Percentiles rank a stretch among this genome's conserved stretches.
Conservation (phyloP, 495 filamentous ascomycete genomes). For the Amphirosellinia nigrospora region DNA sequence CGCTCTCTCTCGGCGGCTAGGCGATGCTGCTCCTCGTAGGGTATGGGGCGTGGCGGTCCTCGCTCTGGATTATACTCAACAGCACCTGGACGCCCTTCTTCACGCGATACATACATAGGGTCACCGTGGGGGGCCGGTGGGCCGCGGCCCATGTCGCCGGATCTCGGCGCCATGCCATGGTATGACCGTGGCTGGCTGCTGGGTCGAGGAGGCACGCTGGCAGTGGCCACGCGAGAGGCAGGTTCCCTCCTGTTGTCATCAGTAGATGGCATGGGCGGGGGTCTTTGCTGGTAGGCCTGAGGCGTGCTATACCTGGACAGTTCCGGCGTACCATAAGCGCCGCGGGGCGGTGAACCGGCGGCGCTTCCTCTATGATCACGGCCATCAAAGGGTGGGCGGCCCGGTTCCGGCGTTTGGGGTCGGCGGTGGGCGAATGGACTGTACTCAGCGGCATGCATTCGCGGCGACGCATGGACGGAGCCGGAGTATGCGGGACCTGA, state of each 20-base stretch:
- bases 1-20: conserved; percentile 37
- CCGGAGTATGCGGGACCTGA: conserved; percentile 51
- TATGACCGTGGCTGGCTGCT: conserved; percentile 59
- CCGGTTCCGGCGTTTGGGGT: conserved; percentile 77
- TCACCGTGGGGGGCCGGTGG: conserved; percentile 44
- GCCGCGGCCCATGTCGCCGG: conserved; percentile 46
- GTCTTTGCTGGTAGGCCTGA: conserved; percentile 51
- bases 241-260: conserved; percentile 50
- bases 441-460: conserved; percentile 62
- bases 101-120: conserved; percentile 47
- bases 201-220: conserved; percentile 52
- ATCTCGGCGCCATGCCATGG: conserved; percentile 47
- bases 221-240: conserved; percentile 43
- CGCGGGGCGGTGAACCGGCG: conserved; percentile 54
- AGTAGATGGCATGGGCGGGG: conserved; percentile 44
- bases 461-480: conserved; percentile 58
- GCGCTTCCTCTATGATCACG: conserved; percentile 53
- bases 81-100: conserved; percentile 44
- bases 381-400: conserved; percentile 52
- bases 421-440: conserved; percentile 60
- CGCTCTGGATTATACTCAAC: conserved; percentile 56
- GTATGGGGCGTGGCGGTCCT: conserved; percentile 39
- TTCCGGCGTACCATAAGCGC: conserved; percentile 57
- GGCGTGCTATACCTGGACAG: conserved; percentile 61
- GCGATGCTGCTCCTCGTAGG: conserved; percentile 41